Evolutionary conservation across 164 flowering plant species (phyloP).

Genomic region (Platanus orientalis): DNA sequence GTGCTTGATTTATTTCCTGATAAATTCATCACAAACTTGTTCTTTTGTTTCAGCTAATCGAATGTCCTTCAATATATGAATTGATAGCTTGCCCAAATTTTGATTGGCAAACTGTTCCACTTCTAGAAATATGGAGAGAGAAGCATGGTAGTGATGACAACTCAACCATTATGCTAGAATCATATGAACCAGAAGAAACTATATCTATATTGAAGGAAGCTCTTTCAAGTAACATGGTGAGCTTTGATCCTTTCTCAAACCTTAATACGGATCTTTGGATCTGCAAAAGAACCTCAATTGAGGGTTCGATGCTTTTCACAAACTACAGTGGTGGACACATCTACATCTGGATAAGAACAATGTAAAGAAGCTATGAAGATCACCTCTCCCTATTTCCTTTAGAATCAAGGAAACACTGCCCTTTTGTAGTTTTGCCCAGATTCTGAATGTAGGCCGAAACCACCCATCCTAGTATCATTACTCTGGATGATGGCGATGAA

Average conservation of each 20-base stretch:
- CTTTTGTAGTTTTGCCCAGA: no score
- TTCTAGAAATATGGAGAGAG: conserved; percentile 77
- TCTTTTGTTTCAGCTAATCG: conserved; percentile 68
- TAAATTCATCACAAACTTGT: background rate
- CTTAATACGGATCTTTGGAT: background rate
- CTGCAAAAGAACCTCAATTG: background rate
- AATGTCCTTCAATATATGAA: conserved; percentile 95
- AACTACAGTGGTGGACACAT: background rate
- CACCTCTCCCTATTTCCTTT: background rate
- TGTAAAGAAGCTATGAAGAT: background rate
- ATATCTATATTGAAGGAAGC: conserved; percentile 57
- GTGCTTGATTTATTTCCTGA: background rate
- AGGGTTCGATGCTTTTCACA: background rate
- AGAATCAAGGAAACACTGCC: no score
- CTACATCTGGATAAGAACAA: background rate
- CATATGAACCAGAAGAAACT: conserved; percentile 58
- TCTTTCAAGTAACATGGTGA: conserved; percentile 68
- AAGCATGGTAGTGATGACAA: conserved; percentile 40
- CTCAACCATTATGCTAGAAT: conserved; percentile 47
- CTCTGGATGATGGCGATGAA: background rate
- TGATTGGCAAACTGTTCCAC: conserved; percentile 66
- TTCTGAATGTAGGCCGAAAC: no score
- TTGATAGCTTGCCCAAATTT: conserved; percentile 76
- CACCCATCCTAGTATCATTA: no score
- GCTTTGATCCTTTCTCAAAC: conserved; percentile 14